Evolutionary conservation across 129 eudicot species (phyloP), one percentile per base, ranked within the genome.

Genomic region (Smallanthus sonchifolius): DNA sequence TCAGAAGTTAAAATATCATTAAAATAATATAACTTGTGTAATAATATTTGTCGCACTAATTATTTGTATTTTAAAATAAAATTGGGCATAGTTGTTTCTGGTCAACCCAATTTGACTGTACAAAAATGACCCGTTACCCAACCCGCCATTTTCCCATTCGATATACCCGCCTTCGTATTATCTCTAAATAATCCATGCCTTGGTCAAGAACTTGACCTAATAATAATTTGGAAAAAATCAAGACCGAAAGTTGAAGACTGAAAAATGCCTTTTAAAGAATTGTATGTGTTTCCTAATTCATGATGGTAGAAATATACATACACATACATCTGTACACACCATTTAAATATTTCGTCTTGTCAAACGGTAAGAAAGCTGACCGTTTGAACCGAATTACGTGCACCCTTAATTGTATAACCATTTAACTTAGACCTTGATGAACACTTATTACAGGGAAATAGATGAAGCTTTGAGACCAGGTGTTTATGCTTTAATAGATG

Each of bases 391-490:
- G 45, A 42, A 64, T 36, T 32, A 43, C 51, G 17, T 6, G 56
- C 56, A 17, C 32, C 16, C 16, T 59, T 57, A 10, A 57, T 28
- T 13, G 38, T 59, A 6, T 59, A 59, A 10, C 40, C 68, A 59
- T 36, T 7, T 62, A 10, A 7, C 42, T 7, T 3, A 35, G 11
- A 52, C 75, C 35, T 19, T 37, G 54, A 42, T 16, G 65, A 11
- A 70, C 44, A 45, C 67, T 36, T 49, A 65, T 77, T 74, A 66
- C 87, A 94, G 98, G 93, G 97, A 94, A 79, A 79, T 94, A 66
- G 96, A 94, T 74, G 97, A 88, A 84, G 91, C 93, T 66, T 81
- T 94, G 81, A 94, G 88, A 75, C 97, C 97, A 7, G 98, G 98
- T 40, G 75, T 94, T 16, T 94, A 94, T 73, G 98, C 98, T 67